These are phyloP conservation scores for Candida morakotiae DNA, from an alignment of 805 yeast species.

Conservation along the genomic window DNA sequence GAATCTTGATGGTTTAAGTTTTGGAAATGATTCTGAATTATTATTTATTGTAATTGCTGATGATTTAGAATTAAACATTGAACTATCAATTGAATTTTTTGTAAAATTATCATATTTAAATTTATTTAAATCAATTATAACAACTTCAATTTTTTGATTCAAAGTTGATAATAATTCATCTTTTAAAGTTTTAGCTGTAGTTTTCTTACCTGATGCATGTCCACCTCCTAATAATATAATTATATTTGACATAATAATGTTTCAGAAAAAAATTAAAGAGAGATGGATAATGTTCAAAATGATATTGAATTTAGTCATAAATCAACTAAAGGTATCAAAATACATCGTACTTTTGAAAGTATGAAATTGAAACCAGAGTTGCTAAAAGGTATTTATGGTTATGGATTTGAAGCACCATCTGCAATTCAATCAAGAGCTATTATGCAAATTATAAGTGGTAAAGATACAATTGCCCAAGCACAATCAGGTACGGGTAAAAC, in stretches of 20 bases:
- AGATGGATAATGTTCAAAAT: constrained; percentile 49
- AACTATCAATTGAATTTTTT: constrained; percentile 18
- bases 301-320: constrained; percentile 41
- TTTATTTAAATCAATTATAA: constrained; percentile 42
- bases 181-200: constrained; percentile 34
- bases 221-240: constrained; percentile 60
- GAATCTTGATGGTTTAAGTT: constrained; percentile 39
- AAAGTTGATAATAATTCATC: constrained; percentile 18
- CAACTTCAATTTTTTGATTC: constrained; percentile 16
- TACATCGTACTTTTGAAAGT: constrained; percentile 45
- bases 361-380: constrained; percentile 39
- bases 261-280: not conserved
- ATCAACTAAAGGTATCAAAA: constrained; percentile 50
- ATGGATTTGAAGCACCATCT: constrained; percentile 95
- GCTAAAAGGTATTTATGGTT: constrained; percentile 63
- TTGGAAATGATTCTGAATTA: constrained; percentile 15
- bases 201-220: constrained; percentile 52
- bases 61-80: constrained; percentile 16
- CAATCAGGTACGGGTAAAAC: constrained; percentile 99
- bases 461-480: constrained; percentile 97
- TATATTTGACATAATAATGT: not conserved
- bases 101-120: constrained; percentile 20
- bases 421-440: constrained; percentile 98
- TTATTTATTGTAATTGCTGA: constrained; percentile 28
- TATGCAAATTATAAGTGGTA: constrained; percentile 87